These are phyloP conservation scores for Geotrichum ghanense DNA, from an alignment of 805 yeast genomes.

Conservation along the genomic window DNA sequence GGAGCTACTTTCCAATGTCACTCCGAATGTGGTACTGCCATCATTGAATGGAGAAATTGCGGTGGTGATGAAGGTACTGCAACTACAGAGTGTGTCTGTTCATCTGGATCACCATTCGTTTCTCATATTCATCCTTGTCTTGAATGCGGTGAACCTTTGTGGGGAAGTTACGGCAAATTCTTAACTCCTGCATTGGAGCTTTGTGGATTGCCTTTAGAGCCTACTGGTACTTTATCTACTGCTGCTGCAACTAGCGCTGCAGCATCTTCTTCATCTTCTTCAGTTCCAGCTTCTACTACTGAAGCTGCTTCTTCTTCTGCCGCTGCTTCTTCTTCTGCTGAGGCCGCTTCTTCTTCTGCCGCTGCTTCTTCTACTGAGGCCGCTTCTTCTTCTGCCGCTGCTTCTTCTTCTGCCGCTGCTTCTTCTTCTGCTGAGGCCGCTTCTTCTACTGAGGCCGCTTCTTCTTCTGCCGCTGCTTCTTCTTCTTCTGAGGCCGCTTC, in stretches of 20 bases:
- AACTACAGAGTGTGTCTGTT: not conserved
- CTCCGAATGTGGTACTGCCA: constrained; percentile 1
- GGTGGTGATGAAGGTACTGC: not conserved
- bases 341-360: not conserved
- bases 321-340: not conserved
- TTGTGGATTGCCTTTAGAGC: not conserved
- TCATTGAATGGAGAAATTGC: not conserved
- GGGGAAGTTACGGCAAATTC: not conserved
- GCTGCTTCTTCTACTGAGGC: not conserved
- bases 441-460: not conserved
- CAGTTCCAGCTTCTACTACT: not conserved
- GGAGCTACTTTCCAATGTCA: constrained; percentile 1
- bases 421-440: not conserved
- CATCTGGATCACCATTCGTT: not conserved
- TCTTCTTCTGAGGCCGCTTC: constrained; percentile 7
- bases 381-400: not conserved
- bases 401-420: not conserved
- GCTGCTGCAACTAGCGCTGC: not conserved
- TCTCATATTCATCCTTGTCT: constrained; percentile 1
- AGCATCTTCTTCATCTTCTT: not conserved
- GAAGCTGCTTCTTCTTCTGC: not conserved
- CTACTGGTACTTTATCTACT: not conserved
- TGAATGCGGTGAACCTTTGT: constrained; percentile 1
- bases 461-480: constrained; percentile 6
- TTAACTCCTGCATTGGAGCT: not conserved